Conservation (phyloP, 257 asterid genomes). For the Solanum appendiculatum region DNA sequence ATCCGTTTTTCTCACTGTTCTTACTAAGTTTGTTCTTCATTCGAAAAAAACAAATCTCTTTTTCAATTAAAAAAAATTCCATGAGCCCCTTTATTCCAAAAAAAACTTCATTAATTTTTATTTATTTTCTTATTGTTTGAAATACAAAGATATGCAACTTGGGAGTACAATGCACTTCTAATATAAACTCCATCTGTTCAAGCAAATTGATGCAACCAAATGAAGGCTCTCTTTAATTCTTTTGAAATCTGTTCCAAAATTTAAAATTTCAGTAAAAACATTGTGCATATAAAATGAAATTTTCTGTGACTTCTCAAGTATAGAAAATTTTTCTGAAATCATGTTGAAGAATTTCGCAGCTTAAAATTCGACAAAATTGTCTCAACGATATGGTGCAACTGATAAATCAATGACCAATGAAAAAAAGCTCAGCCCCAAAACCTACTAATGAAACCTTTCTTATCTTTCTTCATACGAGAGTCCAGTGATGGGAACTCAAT, state of each 20-base stretch:
- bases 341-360: background rate
- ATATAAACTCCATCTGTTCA: background rate
- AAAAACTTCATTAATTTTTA: background rate
- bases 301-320: conserved; percentile 1
- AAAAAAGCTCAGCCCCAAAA: conserved; percentile 49
- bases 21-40: background rate
- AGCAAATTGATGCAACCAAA: background rate
- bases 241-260: background rate
- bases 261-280: background rate
- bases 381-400: background rate
- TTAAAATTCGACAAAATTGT: background rate
- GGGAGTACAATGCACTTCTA: background rate
- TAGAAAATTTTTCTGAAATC: background rate
- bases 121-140: background rate
- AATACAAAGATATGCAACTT: background rate
- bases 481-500: conserved; percentile 80
- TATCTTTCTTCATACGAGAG: conserved; percentile 73
- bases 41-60: background rate
- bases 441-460: conserved; percentile 82
- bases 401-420: background rate
- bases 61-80: no score
- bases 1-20: no score
- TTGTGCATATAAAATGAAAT: background rate
- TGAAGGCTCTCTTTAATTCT: background rate
- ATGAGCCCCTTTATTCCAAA: background rate